Evolutionary conservation across 306 rosid genomes (phyloP).

Genomic region (Glycine soja): DNA sequence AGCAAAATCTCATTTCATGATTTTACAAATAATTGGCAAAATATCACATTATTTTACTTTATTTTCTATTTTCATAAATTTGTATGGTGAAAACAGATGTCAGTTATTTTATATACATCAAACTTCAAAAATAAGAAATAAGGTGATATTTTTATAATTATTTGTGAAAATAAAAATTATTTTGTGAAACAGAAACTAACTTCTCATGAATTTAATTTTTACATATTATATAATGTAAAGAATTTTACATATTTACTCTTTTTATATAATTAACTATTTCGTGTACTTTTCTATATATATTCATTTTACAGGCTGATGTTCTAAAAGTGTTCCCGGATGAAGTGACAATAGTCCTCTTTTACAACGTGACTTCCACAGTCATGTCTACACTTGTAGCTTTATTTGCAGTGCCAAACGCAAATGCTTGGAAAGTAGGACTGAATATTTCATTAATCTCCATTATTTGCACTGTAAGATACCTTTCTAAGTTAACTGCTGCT

Average conservation of each 20-base stretch:
- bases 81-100: not conserved
- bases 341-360: constrained; percentile 68
- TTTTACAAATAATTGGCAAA: not conserved
- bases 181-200: no score
- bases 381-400: constrained; percentile 59
- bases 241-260: no score
- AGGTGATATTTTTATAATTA: no score
- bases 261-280: no score
- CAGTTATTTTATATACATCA: no score
- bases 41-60: no score
- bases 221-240: no score
- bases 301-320: constrained; percentile 61
- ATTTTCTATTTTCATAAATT: not conserved
- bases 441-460: constrained; percentile 67
- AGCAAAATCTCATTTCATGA: not conserved
- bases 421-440: constrained; percentile 73
- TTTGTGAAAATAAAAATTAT: no score
- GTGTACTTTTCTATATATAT: not conserved
- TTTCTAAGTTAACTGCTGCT: not conserved
- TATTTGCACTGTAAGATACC: constrained; percentile 75
- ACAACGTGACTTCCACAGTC: constrained; percentile 58
- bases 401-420: constrained; percentile 60
- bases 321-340: constrained; percentile 86
- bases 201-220: no score
- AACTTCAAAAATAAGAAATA: no score